Conservation (phyloP, 2,329 filamentous ascomycete species). For the Sclerotinia minor region DNA sequence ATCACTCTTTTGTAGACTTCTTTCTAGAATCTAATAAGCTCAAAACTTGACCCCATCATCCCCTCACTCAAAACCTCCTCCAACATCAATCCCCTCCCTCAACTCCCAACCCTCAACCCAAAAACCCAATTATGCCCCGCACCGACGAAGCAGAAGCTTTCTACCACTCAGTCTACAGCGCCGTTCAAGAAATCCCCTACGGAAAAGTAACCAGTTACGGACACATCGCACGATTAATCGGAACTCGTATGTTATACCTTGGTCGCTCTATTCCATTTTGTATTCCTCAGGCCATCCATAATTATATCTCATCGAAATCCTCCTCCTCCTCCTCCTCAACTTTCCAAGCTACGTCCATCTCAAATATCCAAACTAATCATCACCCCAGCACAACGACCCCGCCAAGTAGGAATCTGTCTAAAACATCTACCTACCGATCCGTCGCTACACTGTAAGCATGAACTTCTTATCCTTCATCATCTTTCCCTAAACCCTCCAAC, state of each 20-base stretch:
- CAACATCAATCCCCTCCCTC: no score
- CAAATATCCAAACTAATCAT: background rate
- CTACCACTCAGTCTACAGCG: constrained; percentile 75
- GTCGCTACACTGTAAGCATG: no score
- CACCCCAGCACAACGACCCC: constrained; percentile 63
- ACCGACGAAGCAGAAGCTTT: constrained; percentile 75
- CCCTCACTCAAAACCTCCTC: background rate
- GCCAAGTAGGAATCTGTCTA: constrained; percentile 87
- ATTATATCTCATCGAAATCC: no score
- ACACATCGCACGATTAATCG: constrained; percentile 71
- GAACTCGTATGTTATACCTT: constrained; percentile 60
- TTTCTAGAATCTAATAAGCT: background rate
- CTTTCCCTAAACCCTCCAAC: no score
- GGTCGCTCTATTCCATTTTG: no score
- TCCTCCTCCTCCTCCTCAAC: no score
- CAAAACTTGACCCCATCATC: background rate
- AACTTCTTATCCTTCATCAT: no score
- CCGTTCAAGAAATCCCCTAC: constrained; percentile 79
- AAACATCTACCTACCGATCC: constrained; percentile 69
- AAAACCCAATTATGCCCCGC: constrained; percentile 54
- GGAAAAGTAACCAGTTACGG: constrained; percentile 89
- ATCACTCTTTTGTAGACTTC: background rate
- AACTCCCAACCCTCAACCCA: constrained; percentile 5
- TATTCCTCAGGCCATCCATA: no score
- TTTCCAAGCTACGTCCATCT: no score